These are phyloP conservation scores for Fusarium poae DNA, from an alignment of 2,329 filamentous ascomycete genomes.

Conservation along the genomic window DNA sequence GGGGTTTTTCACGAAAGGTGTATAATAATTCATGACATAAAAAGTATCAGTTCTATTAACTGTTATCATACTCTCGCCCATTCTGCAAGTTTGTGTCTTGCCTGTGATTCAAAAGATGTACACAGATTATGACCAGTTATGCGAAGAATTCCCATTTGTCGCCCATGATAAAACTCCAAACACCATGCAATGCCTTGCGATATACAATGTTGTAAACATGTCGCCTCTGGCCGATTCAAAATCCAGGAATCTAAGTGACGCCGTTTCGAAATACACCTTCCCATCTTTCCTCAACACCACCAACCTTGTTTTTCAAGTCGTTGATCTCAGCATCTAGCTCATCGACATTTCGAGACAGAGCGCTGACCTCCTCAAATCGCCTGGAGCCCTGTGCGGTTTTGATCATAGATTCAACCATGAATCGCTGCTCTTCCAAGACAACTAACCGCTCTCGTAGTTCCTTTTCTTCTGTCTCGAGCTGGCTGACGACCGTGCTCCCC, in stretches of 20 bases:
- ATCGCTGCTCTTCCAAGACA: conserved; percentile 90
- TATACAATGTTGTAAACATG: conserved; percentile 14
- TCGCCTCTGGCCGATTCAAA: neutral
- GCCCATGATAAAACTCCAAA: conserved; percentile 45
- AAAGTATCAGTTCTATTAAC: conserved; percentile 29
- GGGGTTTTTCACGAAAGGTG: conserved; percentile 30
- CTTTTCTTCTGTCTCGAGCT: conserved; percentile 85
- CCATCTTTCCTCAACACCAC: conserved; percentile 72
- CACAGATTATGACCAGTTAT: conserved; percentile 20
- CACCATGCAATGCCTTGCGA: conserved; percentile 54
- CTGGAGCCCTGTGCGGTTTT: conserved; percentile 79
- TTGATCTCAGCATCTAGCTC: conserved; percentile 86
- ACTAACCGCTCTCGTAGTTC: conserved; percentile 82
- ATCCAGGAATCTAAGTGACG: conserved; percentile 21
- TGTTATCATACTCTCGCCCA: conserved; percentile 11
- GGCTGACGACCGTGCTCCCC: conserved; percentile 65
- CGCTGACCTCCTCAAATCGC: conserved; percentile 88
- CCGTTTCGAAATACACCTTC: conserved; percentile 63
- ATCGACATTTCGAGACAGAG: conserved; percentile 82
- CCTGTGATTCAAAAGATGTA: neutral
- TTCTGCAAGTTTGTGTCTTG: neutral
- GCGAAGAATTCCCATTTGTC: conserved; percentile 11
- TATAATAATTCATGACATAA: conserved; percentile 32
- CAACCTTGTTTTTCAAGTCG: conserved; percentile 72
- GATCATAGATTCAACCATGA: conserved; percentile 90